Evolutionary conservation across 257 asterid genomes (phyloP), one percentile per base, ranked within the genome.

Genomic region (Lavandula angustifolia): DNA sequence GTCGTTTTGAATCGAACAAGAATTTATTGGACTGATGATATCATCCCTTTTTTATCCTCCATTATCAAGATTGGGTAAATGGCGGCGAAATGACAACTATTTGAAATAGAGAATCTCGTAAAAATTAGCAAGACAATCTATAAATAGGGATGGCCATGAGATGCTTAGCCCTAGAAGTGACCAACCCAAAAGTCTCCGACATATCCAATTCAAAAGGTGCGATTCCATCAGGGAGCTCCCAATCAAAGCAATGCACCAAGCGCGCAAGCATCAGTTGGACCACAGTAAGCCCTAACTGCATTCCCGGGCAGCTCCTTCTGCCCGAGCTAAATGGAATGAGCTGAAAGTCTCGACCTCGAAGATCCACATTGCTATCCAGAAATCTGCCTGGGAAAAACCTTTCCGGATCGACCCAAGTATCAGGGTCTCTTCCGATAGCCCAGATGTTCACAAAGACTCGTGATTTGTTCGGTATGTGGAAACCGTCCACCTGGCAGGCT

Each of bases 281-380:
- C 16, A 58, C 1, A 3, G 62, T 44, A 0, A 77, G 40, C 22
- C 78, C 81, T 48, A 77, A n/a, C 18, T 69, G 73, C 73, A 67
- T 1, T 3, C 77, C 75, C 1, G 71, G 80, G 9, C 84, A 82
- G 0, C 75, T 62, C 22, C 85, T 77, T 22, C 84, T 73, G 0
- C 84, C 83, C 0, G 81, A 75, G 0, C 86, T 79, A 10, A 78
- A 79, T 0, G 85, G 88, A 22, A 52, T 22, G 57, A 52, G 57
- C 37, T 5, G 22, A 4, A 52, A 52, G 11, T 52, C 57, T 14
- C 3, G 34, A 0, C 57, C 57, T 8, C 57, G 3, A 0, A 52
- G 6, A 9, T 52, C 57, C 0, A 52, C 29, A 0, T 52, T n/a
- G 37, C 4, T 22, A 7, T 5, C 57, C 0, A 10, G 3, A 9